Evolutionary conservation across 1,284 basidiomycete genomes (phyloP), one percentile per base, ranked within the genome.

Genomic region (Ganoderma meredithae): DNA sequence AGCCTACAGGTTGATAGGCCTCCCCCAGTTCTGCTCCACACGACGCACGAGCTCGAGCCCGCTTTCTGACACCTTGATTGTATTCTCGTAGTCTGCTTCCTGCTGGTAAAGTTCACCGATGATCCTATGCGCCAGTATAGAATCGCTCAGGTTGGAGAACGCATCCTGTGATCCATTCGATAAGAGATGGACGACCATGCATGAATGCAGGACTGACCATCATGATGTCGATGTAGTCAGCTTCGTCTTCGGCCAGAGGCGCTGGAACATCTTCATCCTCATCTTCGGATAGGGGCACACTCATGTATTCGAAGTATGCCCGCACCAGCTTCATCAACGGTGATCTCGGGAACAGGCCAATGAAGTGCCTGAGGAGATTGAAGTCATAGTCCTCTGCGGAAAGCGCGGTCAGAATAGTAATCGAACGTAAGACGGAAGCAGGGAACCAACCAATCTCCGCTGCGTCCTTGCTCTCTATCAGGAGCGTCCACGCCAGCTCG

Each of bases 71-170:
- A 90, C 85, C 61, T 88, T 86, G 64, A 95, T 88, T 0, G 90
- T 88, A 69, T 91, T 92, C 58, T 90, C 84, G 78, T 93, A 95
- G 78, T 99, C 96, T 22, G 84, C 80, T 73, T 96, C 93, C 25
- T 84, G 79, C 10, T 92, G 80, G 74, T 95, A 94, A n/a, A 95
- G 83, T 36, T 92, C 87, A 0, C 88, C 84, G 62, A 91, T 83
- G 44, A 97, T 86, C 33, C 94, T 87, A 75, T 89, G 90, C 0
- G 90, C 90, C 47, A 97, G 81, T 7, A 95, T 81, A 0, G 91
- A 95, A 67, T 89, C 82, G 5, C 86, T 81, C 8, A 90, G 76
- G 22, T 78, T 78, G 8, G 86, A 75, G 71, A 88, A 88, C 0
- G 88, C 86, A 72, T 90, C 89, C 93, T 95, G 70, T 7, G 39